Conservation (phyloP, 2,329 filamentous ascomycete genomes). For the Monosporascus ibericus region DNA sequence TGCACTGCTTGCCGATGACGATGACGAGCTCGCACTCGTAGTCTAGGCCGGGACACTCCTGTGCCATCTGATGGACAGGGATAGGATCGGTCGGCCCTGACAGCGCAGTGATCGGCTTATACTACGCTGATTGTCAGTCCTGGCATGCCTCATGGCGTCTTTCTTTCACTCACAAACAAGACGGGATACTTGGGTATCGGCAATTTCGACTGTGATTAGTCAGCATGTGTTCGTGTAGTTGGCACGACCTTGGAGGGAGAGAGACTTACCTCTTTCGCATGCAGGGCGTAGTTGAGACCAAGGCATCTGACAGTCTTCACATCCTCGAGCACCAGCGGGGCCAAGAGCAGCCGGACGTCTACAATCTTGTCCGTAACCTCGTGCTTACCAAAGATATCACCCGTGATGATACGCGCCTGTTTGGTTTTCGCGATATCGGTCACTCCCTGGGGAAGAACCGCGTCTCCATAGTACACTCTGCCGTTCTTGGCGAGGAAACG, state of each 20-base stretch:
- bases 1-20: constrained; percentile 62
- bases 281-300: constrained; percentile 66
- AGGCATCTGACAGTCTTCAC: constrained; percentile 63
- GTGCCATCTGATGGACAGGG: constrained; percentile 58
- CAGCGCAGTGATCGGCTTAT: constrained; percentile 63
- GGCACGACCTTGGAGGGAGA: not conserved
- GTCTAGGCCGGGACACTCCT: constrained; percentile 61
- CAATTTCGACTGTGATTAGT: constrained; percentile 45
- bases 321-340: constrained; percentile 57
- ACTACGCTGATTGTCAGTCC: constrained; percentile 28
- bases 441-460: constrained; percentile 56
- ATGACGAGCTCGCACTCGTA: constrained; percentile 77
- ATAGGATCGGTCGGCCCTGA: constrained; percentile 60
- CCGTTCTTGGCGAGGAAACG: constrained; percentile 69
- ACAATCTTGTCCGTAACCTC: constrained; percentile 57
- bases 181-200: constrained; percentile 66
- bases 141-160: not conserved
- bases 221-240: not conserved
- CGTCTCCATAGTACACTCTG: constrained; percentile 66
- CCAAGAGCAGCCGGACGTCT: constrained; percentile 50
- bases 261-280: constrained; percentile 56
- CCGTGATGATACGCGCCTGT: constrained; percentile 56
- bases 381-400: constrained; percentile 61
- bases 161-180: constrained; percentile 49
- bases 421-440: constrained; percentile 55